phyloP scores from a whole-genome alignment of 2,329 filamentous ascomycete genomes.

The Hymenoscyphus infarciens region DNA sequence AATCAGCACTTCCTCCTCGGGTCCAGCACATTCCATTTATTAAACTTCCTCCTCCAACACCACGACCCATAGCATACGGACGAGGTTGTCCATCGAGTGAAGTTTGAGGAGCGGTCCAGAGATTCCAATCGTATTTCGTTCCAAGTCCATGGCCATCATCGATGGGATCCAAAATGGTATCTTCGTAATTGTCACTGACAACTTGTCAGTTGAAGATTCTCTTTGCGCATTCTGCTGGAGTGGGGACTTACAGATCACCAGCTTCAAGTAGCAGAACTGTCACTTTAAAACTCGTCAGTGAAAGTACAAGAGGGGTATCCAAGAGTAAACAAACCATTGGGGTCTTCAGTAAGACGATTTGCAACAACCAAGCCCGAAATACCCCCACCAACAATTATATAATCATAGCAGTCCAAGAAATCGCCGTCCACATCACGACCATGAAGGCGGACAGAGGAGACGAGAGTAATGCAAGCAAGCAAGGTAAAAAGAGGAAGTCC shows the following conservation, averaged over 20 bases:
- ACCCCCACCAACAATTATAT: conserved; percentile 45
- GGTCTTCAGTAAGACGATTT: conserved; percentile 41
- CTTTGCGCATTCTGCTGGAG: background rate
- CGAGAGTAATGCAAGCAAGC: conserved; percentile 8
- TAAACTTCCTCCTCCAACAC: conserved; percentile 39
- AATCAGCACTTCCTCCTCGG: conserved; percentile 26
- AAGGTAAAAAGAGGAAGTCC: background rate
- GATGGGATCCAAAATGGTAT: conserved; percentile 26
- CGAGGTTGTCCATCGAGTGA: conserved; percentile 27
- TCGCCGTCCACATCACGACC: conserved; percentile 23
- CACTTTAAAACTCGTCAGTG: conserved; percentile 19
- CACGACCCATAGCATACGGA: conserved; percentile 26
- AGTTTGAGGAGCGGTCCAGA: conserved; percentile 39
- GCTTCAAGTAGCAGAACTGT: conserved; percentile 30
- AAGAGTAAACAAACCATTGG: conserved; percentile 14
- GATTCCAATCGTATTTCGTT: conserved; percentile 42
- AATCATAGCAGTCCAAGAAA: conserved; percentile 36
- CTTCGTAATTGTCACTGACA: conserved; percentile 27
- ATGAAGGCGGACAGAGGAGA: conserved; percentile 18
- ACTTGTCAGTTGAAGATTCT: conserved; percentile 5
- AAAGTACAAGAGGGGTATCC: background rate
- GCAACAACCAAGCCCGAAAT: conserved; percentile 45
- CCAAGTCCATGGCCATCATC: conserved; percentile 33
- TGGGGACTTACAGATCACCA: conserved; percentile 22
- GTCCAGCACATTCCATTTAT: conserved; percentile 41